Percentiles rank a stretch among this genome's conserved stretches.
Conservation (phyloP, 192 early-diverging fungal species). For the Rhizophagus clarus region DNA sequence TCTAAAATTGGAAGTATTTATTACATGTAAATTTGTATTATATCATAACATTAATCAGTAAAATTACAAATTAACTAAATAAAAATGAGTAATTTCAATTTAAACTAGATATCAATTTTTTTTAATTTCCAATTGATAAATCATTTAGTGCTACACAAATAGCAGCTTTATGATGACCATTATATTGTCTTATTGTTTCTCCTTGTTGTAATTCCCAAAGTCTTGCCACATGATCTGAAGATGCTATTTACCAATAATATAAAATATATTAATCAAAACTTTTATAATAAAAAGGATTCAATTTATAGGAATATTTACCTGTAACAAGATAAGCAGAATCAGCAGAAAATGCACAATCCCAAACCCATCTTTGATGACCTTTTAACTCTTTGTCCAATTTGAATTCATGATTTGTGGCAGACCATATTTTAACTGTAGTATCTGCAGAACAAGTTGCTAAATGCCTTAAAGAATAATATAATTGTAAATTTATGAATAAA, state of each 20-base stretch:
- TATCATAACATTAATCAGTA: too few species aligned
- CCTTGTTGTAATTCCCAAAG: constrained; percentile 81
- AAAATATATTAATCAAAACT: background rate
- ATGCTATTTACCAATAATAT: constrained; percentile 47
- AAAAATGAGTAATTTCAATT: too few species aligned
- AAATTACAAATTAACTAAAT: too few species aligned
- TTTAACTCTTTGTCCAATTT: constrained; percentile 72
- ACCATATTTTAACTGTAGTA: constrained; percentile 85
- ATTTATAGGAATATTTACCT: constrained; percentile 35
- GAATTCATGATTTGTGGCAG: constrained; percentile 61
- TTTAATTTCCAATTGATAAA: constrained; percentile 48
- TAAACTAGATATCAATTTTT: background rate
- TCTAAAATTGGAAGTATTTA: too few species aligned
- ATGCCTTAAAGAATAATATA: constrained; percentile 42
- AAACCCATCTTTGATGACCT: constrained; percentile 89
- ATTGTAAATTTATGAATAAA: background rate
- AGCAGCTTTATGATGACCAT: constrained; percentile 88
- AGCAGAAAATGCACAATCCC: constrained; percentile 90
- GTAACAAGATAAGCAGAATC: constrained; percentile 91
- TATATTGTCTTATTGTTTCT: constrained; percentile 84
- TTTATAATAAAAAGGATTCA: background rate
- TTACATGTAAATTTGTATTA: too few species aligned
- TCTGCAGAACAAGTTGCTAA: constrained; percentile 89
- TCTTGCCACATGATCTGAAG: constrained; percentile 80
- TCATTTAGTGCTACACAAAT: constrained; percentile 88